Base-by-base conservation (phyloP, 169 alveolate species). In the Plasmodium blacklocki region DNA sequence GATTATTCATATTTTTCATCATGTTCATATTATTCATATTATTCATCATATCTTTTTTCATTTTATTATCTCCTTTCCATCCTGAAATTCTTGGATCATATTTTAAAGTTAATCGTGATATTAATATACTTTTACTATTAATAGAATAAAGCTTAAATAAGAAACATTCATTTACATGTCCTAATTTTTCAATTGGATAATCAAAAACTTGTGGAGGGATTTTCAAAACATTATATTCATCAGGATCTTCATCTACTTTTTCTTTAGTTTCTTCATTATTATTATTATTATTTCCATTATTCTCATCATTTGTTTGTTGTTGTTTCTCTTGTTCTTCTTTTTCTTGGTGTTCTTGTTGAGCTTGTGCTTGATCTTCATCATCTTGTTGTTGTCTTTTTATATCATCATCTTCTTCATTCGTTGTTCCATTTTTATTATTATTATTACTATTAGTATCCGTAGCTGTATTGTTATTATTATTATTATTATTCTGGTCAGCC, bases 71-170 rank as follows among this genome's bases (percentile, higher is more conserved):
- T 29, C 94, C 88, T 70, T 71, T 64, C 94, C 89, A 73, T 56
- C 94, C 94, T 5, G 93, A 73, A 47, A 91, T 91, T 70, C 94
- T 67, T 1, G 94, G 94, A 85, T 91, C 94, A 29, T 91, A 91
- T 47, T 91, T 91, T n/a, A 91, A 59, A 5, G 94, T 74, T 0
- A 91, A 68, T 54, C 91, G 32, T 0, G 88, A 67, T 11, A 91
- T 83, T n/a, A 70, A 73, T n/a, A 91, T 59, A 19, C 93, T 86
- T 70, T 64, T 72, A 54, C 91, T 74, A n/a, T 87, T 83, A 23
- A 49, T 18, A 47, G 93, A 89, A 45, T 64, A 91, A 2, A 91
- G 73, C 23, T 91, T 91, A 86, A 91, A 91, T 49, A 71, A 88
- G 54, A 91, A 91, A 21, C 88, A 75, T 15, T 91, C 94, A 91